Conservation (phyloP, 1,284 basidiomycete genomes). For the Inonotus obliquus region DNA sequence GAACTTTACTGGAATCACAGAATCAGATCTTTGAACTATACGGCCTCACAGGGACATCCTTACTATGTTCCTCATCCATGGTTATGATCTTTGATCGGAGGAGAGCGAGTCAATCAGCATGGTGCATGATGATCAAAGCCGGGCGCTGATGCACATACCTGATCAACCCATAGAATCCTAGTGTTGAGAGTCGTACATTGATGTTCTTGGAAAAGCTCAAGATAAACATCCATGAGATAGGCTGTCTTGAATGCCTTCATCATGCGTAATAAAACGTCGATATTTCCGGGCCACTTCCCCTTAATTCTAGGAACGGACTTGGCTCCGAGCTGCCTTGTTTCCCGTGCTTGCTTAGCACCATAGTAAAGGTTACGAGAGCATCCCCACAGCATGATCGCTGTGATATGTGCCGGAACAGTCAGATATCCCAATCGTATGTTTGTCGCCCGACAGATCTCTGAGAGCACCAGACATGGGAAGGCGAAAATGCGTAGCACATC, state of each 20-base stretch:
- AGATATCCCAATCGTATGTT: slow-evolving; percentile 29
- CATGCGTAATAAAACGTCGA: slow-evolving; percentile 58
- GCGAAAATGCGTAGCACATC: slow-evolving; percentile 35
- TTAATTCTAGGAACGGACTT: slow-evolving; percentile 49
- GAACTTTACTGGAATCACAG: slow-evolving; percentile 37
- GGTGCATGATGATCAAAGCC: neutral
- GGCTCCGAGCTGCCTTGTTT: slow-evolving; percentile 45
- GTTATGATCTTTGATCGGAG: slow-evolving; percentile 49
- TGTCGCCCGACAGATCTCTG: slow-evolving; percentile 26
- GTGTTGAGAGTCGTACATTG: slow-evolving; percentile 63
- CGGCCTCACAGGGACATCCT: neutral
- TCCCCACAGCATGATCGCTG: slow-evolving; percentile 39
- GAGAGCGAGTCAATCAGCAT: neutral
- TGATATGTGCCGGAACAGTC: slow-evolving; percentile 34
- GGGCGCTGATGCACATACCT: slow-evolving; percentile 36
- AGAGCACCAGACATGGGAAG: slow-evolving; percentile 36
- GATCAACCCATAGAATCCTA: slow-evolving; percentile 60
- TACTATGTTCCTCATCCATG: slow-evolving; percentile 61
- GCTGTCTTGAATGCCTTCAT: slow-evolving; percentile 48
- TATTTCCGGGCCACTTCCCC: slow-evolving; percentile 69
- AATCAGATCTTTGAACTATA: neutral
- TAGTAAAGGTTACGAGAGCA: slow-evolving; percentile 32
- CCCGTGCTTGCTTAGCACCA: slow-evolving; percentile 34
- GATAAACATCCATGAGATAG: slow-evolving; percentile 58
- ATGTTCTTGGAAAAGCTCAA: slow-evolving; percentile 62